These are phyloP conservation scores for Thecaphora frezii DNA, from an alignment of 1,284 basidiomycete genomes.

Conservation along the genomic window DNA sequence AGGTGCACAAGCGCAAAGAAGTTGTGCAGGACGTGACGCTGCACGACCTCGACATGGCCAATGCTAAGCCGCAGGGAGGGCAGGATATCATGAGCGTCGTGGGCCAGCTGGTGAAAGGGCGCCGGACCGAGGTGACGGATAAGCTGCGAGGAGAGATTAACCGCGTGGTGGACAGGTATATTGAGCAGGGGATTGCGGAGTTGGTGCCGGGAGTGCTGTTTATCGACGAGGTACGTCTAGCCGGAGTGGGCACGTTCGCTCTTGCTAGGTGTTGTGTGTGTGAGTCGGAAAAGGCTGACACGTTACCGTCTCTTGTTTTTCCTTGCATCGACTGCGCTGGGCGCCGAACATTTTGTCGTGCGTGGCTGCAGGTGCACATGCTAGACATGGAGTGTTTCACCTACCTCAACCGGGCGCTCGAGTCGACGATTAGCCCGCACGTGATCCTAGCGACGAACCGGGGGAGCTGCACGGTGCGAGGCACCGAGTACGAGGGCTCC, in stretches of 20 bases:
- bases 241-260: too few relatives aligned
- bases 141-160: conserved; percentile 94
- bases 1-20: conserved; percentile 96
- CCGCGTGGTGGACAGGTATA: conserved; percentile 96
- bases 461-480: conserved; percentile 85
- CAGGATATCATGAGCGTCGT: conserved; percentile 99
- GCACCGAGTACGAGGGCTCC: conserved; percentile 66
- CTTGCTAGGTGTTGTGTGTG: too few relatives aligned
- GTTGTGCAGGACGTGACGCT: conserved; percentile 96
- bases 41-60: conserved; percentile 94
- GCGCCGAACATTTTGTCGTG: too few relatives aligned
- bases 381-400: conserved; percentile 99
- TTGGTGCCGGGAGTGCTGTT: conserved; percentile 96
- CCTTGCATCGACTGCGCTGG: too few relatives aligned
- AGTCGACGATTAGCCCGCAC: conserved; percentile 93
- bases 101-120: conserved; percentile 91
- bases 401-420: conserved; percentile 91
- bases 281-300: neutral
- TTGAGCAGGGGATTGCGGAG: conserved; percentile 96
- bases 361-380: conserved; percentile 98
- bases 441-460: conserved; percentile 96
- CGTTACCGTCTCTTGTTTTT: too few relatives aligned
- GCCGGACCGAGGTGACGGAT: conserved; percentile 93
- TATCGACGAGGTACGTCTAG: conserved; percentile 84
- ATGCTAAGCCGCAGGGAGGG: conserved; percentile 87